Evolutionary conservation across 2,329 filamentous ascomycete genomes (phyloP), one percentile per base, ranked within the genome.

Genomic region (Microascus cirrosus): DNA sequence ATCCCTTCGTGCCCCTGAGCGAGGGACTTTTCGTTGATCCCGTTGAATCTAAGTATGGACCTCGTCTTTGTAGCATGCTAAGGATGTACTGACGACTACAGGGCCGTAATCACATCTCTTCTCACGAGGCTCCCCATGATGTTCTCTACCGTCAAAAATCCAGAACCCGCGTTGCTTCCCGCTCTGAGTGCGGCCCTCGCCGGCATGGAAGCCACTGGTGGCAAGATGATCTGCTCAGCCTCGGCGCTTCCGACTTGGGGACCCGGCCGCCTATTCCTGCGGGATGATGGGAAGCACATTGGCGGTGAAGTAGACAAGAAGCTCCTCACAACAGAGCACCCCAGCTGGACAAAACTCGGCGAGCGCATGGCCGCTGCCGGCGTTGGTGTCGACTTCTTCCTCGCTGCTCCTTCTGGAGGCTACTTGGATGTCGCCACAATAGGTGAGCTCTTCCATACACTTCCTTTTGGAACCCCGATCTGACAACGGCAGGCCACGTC

Each of bases 21-120:
- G 89, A 95, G 59, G 92, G 93, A 18, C 78, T 99, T 11, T 97
- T 97, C 69, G 93, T 97, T 18, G 93, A 99, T 70, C 91, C 94
- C 1, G 86, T 91, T 65, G 90, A 96, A 70, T 94, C 90, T 53
- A 93, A 87, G 77, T 83, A 73, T 58, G 39, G 76, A 65, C 20
- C 3, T n/a, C 13, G 8, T 11, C 4, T 13, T 20, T 24, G 13
- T 2, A 1, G 3, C n/a, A 3, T 48, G 11, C 8, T 20, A 39
- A 12, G 3, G 5, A 3, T 15, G 52, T 59, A 53, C 68, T 73
- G 62, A 74, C 62, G 22, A 50, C 22, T 5, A 22, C 39, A 83
- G 81, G 69, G 77, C 84, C 25, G 85, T 95, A 66, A 96, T 99
- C 66, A 88, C 85, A 3, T 87, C 87, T n/a, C 80, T 99, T n/a